phyloP scores from a whole-genome alignment of 164 flowering plant genomes.

The Echeveria elegans region DNA sequence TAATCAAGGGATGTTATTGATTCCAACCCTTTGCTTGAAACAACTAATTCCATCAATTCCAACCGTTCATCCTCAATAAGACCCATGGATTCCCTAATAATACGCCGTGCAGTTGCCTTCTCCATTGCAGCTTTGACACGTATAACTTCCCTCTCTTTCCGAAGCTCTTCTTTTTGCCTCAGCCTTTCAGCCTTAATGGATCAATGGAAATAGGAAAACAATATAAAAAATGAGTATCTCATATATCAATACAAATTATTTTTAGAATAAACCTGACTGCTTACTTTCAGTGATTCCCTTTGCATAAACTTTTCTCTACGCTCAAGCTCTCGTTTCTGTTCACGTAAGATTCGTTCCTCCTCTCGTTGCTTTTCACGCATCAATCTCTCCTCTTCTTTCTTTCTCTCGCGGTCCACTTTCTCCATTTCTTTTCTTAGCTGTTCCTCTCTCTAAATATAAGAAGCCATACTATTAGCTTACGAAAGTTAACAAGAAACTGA shows the following conservation, averaged over 20 bases:
- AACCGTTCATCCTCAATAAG: neutral
- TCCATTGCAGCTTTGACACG: neutral
- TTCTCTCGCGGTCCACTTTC: neutral
- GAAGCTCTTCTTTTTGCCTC: neutral
- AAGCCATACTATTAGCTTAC: neutral
- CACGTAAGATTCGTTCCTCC: neutral
- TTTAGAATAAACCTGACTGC: neutral
- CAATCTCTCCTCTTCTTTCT: neutral
- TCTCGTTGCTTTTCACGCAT: neutral
- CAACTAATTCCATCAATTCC: neutral
- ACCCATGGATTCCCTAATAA: neutral
- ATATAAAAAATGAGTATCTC: conserved; percentile 33
- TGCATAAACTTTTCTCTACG: neutral
- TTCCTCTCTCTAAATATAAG: neutral
- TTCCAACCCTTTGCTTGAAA: neutral
- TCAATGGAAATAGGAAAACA: conserved; percentile 59
- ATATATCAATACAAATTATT: no score
- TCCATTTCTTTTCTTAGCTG: neutral
- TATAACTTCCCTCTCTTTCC: neutral
- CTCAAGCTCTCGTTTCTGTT: neutral
- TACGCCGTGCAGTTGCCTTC: neutral
- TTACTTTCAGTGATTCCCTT: neutral
- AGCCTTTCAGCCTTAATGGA: neutral
- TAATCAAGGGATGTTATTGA: neutral
- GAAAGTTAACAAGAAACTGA: neutral